Conservation (phyloP, 345 rosid species). For the Carallia brachiata region DNA sequence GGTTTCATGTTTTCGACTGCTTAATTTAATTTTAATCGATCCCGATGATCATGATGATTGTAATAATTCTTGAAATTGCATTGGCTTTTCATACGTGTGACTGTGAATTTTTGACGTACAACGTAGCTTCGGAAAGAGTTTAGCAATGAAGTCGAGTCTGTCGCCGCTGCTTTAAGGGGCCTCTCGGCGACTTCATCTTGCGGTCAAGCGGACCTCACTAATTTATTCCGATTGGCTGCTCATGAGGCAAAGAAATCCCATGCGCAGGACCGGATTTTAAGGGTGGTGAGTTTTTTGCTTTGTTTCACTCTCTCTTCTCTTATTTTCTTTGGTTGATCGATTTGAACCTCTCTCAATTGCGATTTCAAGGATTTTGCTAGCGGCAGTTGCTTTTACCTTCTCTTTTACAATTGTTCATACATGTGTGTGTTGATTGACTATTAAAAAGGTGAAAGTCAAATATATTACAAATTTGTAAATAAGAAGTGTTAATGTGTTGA, state of each 20-base stretch:
- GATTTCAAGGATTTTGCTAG: too few relatives aligned
- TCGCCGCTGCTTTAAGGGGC: slow-evolving; percentile 53
- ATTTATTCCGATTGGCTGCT: slow-evolving; percentile 73
- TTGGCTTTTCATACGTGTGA: too few relatives aligned
- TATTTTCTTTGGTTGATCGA: neutral
- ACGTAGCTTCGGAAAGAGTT: slow-evolving; percentile 73
- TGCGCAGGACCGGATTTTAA: slow-evolving; percentile 64
- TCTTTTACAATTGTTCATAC: too few relatives aligned
- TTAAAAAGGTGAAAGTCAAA: too few relatives aligned
- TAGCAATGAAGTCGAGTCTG: slow-evolving; percentile 69
- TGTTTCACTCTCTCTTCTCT: neutral
- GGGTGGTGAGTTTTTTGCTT: slow-evolving; percentile 58
- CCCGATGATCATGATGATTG: too few relatives aligned
- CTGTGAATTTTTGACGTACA: neutral
- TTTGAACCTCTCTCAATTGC: neutral
- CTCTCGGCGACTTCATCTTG: slow-evolving; percentile 58
- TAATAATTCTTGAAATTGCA: too few relatives aligned
- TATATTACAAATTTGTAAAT: too few relatives aligned
- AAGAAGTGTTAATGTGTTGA: too few relatives aligned
- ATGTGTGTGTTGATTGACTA: too few relatives aligned
- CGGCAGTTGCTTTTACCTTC: too few relatives aligned
- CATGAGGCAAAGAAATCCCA: slow-evolving; percentile 76
- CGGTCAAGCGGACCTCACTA: slow-evolving; percentile 85
- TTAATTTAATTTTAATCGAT: too few relatives aligned
- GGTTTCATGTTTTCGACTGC: too few relatives aligned